Base-by-base conservation (phyloP, 805 yeast genomes). In the Candida multigemmis region DNA sequence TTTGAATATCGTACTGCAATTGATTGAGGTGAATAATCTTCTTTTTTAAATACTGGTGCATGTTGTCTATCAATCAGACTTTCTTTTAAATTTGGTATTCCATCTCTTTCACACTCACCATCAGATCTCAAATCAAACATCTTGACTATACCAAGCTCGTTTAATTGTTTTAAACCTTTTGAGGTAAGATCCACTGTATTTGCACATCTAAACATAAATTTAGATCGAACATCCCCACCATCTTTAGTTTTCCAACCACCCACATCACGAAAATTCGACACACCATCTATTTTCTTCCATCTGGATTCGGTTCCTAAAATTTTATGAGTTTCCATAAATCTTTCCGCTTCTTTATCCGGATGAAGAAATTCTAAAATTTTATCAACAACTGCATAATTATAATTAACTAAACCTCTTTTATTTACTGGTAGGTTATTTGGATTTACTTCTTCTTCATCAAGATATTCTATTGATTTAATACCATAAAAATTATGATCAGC, bases 401-500 rank as follows among this genome's bases (percentile, higher is more conserved):
- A 81, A 45, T 82, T 81, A 23, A 74, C 71, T 4, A 41, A 26
- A 1, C 63, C 60, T 11, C 51, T 54, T n/a, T 55, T 48, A 26
- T 46, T 67, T 19, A 68, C 26, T 1, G 83, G 82, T 13, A 59
- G 36, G 13, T 45, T 30, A 11, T 44, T 35, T n/a, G 71, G 60
- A 44, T 62, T 55, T 35, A 34, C 40, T 1, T 50, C 56, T 31
- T 38, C 57, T 22, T 28, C 50, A 18, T 54, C 60, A 10, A 31
- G 40, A 13, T 52, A 55, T 11, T 51, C 40, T 23, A 67, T 57
- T 7, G 40, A 53, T 3, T 49, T 42, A 1, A 44, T 35, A 0
- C 91, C 89, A 44, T 68, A 80, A 44, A 68, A 86, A 42, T 82
- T 83, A 50, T 87, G 97, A 46, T 84, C 87, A 0, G 94, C 95